Evolutionary conservation across 352 stramenopile species (phyloP).

Genomic region (Phytopythium delawarense): DNA sequence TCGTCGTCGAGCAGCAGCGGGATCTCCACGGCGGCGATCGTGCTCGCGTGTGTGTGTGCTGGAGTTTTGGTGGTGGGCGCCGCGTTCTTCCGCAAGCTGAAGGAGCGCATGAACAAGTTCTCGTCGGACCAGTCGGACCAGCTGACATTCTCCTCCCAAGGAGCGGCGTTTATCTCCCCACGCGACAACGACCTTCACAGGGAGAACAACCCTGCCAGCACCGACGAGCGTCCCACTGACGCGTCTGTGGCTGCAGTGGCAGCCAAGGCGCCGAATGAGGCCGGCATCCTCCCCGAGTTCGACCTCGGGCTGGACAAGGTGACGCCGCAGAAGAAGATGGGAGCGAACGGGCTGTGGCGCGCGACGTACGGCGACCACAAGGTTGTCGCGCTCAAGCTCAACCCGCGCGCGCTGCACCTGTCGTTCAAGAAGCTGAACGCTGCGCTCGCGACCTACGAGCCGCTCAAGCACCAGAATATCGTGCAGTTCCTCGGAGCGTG

Average conservation of each 20-base stretch:
- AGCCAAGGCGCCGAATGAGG: constrained; percentile 6
- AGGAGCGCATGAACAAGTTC: constrained; percentile 26
- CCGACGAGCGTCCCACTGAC: neutral
- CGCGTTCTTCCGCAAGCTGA: constrained; percentile 36
- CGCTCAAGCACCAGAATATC: constrained; percentile 65
- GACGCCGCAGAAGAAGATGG: constrained; percentile 45
- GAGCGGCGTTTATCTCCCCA: constrained; percentile 19
- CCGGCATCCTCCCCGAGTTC: constrained; percentile 34
- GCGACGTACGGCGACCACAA: constrained; percentile 38
- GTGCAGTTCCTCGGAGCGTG: constrained; percentile 61
- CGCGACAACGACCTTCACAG: constrained; percentile 8
- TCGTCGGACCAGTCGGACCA: constrained; percentile 23
- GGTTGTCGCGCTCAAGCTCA: constrained; percentile 55
- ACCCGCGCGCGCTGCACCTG: constrained; percentile 29
- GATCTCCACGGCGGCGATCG: constrained; percentile 19
- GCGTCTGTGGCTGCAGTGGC: neutral
- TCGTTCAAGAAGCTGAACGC: constrained; percentile 38
- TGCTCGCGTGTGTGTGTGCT: constrained; percentile 15
- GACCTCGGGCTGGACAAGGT: constrained; percentile 47
- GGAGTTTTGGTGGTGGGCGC: constrained; percentile 26
- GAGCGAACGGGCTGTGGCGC: constrained; percentile 47
- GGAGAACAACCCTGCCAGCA: neutral
- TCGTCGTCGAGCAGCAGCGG: neutral
- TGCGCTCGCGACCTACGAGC: constrained; percentile 45
- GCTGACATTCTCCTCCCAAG: constrained; percentile 26